Base-by-base conservation (phyloP, 371 early-diverging fungal species). In the Saksenaea vasiformis region DNA sequence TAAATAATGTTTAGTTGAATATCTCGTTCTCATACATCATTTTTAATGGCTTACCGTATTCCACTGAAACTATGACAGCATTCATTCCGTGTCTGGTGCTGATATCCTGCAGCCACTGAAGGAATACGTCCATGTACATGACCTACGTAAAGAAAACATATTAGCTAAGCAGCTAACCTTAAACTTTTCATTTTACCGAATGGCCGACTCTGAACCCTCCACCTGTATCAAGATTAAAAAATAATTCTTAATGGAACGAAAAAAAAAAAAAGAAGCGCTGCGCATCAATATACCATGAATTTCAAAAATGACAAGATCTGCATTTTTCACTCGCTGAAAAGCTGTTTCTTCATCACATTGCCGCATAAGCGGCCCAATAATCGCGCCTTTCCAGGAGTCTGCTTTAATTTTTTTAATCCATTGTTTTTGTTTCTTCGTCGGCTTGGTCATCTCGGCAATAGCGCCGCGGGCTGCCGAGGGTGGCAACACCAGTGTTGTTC, bases 1-100 rank as follows among this genome's bases (percentile, higher is more conserved):
- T 78, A 38, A 35, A 34, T 26, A 15, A 57, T 28, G 15, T 14
- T n/a, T 51, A 31, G 35, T 47, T 28, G 56, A 22, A 15, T 14
- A 15, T 31, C 14, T 60, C n/a, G 15, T 56, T 39, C 22, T 22
- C 35, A 54, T 54, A 10, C 63, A 5, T 53, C 2, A 24, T 14
- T 35, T n/a, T 24, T n/a, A 3, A 31, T 53, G 31, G 35, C 44
- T 47, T 79, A 81, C 85, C 70, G 63, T 85, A 85, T 64, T 85
- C 84, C 27, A 85, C 66, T 0, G 83, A 80, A 62, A 85, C 74
- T 26, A 85, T 67, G 2, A 80, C 77, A 24, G 80, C 78, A 62
- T 84, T 75, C 58, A 85, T n/a, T 58, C 72, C 71, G 56, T 85
- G 72, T 41, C 76, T 82, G 24, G 67, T 58, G 54, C 84, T 81